Evolutionary conservation across 2,329 filamentous ascomycete species (phyloP).

Genomic region (Aspergillus aculeatus): DNA sequence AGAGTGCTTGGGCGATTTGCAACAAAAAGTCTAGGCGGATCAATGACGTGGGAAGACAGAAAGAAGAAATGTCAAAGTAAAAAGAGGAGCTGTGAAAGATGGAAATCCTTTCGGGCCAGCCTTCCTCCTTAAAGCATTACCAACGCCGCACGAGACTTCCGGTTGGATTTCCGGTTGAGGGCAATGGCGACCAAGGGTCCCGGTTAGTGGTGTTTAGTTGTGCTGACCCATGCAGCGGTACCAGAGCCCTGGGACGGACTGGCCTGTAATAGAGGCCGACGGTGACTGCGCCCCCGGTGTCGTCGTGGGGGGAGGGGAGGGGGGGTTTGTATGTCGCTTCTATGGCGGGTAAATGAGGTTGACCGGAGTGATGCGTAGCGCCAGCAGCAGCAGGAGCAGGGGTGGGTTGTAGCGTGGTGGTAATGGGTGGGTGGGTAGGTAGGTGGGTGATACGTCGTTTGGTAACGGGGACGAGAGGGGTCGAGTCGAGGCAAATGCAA

Average conservation of each 20-base stretch:
- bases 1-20: not conserved
- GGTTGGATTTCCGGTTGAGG: conserved; percentile 21
- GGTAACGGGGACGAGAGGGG: not conserved
- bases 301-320: conserved; percentile 7
- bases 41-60: not conserved
- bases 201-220: conserved; percentile 13
- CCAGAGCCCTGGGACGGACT: conserved; percentile 21
- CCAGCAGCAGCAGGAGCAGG: conserved; percentile 13
- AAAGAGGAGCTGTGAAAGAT: conserved; percentile 11
- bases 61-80: conserved; percentile 6
- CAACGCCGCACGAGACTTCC: conserved; percentile 21
- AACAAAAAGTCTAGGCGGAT: not conserved
- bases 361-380: conserved; percentile 19
- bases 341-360: conserved; percentile 21
- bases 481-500: not conserved
- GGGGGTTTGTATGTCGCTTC: conserved; percentile 6
- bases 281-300: conserved; percentile 21
- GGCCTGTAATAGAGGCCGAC: conserved; percentile 20
- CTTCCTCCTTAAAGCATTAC: conserved; percentile 14
- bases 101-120: conserved; percentile 8
- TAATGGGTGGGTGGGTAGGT: not conserved
- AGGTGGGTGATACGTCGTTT: not conserved
- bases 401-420: conserved; percentile 5
- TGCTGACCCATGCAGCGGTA: conserved; percentile 27
- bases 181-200: conserved; percentile 18